Base-by-base conservation (phyloP, 2,329 filamentous ascomycete species). In the Colletotrichum tabaci region DNA sequence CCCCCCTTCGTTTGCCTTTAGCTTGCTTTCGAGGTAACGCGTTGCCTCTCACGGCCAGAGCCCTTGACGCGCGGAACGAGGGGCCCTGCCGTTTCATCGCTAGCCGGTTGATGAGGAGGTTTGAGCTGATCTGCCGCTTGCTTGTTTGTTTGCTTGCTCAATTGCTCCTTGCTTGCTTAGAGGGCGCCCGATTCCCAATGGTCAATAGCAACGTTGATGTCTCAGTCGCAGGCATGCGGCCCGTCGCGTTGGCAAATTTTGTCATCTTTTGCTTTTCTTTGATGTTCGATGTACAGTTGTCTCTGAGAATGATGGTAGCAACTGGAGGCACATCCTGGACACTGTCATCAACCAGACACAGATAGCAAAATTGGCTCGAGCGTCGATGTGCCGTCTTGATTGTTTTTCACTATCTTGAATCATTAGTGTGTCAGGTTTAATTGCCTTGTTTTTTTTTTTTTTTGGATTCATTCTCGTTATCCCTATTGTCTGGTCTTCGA, bases 11-110 rank as follows among this genome's bases (percentile, higher is more conserved):
- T 23, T 61, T 53, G 42, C n/a, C 66, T 55, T 13, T 56, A 55
- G 61, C 62, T 70, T 71, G 64, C 56, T 67, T 71, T 52, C 68
- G 35, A 10, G 35, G 35, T 67, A 71, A 52, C 57, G 64, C 38
- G 7, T 38, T 26, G 21, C 42, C 35, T 61, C 61, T 69, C 53
- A 61, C 55, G 47, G 67, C 62, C 44, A 55, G 46, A 47, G 47
- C 61, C 18, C 18, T 56, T 56, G 53, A 30, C 30, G 16, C 23
- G 23, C 13, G 61, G 47, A 42, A 67, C 49, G 67, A 56, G 47
- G 18, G 49, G n/a, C 21, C 60, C 52, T 40, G 30, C 35, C 21
- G 47, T 40, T 62, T 42, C n/a, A 30, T 50, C 23, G 38, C 47
- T 40, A 63, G 47, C n/a, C 44, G 13, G 8, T 16, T 38, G 18